Percentiles rank a stretch among this genome's conserved stretches.
phyloP scores from a whole-genome alignment of 139 green algal genomes.

The Closterium sp. region DNA sequence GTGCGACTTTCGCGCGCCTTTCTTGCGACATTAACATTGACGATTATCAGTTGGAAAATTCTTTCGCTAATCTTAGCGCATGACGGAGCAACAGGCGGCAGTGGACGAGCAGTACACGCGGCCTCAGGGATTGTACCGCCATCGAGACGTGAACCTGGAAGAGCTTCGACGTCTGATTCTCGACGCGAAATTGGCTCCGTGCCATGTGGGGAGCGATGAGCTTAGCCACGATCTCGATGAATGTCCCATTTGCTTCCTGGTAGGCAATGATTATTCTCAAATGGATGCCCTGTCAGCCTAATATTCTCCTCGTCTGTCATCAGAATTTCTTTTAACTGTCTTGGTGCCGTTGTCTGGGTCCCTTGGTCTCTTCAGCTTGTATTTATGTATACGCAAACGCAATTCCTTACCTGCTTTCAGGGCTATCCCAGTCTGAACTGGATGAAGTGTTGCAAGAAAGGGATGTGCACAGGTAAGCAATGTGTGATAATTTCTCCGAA shows the following conservation, averaged over 20 bases:
- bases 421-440: constrained; percentile 53
- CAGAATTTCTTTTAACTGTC: neutral
- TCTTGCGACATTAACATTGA: too few relatives aligned
- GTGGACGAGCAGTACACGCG: constrained; percentile 29
- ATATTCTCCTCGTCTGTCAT: neutral
- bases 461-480: constrained; percentile 51
- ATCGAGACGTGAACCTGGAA: constrained; percentile 39
- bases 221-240: constrained; percentile 37
- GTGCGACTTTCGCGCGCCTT: too few relatives aligned
- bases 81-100: neutral
- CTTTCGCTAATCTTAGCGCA: too few relatives aligned
- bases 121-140: constrained; percentile 43
- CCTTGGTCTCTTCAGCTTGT: neutral
- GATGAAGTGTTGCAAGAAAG: constrained; percentile 52
- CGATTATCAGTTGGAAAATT: too few relatives aligned
- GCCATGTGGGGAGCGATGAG: constrained; percentile 50
- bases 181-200: constrained; percentile 52
- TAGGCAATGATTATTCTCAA: neutral
- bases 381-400: neutral
- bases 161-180: constrained; percentile 51
- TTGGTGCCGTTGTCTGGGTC: neutral
- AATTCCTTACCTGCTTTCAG: neutral
- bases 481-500: neutral
- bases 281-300: neutral
- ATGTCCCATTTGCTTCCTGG: constrained; percentile 60